Percentiles rank a stretch among this genome's conserved stretches.
Evolutionary conservation across 2,329 filamentous ascomycete species (phyloP).

Genomic region (Gaeumannomyces tritici): DNA sequence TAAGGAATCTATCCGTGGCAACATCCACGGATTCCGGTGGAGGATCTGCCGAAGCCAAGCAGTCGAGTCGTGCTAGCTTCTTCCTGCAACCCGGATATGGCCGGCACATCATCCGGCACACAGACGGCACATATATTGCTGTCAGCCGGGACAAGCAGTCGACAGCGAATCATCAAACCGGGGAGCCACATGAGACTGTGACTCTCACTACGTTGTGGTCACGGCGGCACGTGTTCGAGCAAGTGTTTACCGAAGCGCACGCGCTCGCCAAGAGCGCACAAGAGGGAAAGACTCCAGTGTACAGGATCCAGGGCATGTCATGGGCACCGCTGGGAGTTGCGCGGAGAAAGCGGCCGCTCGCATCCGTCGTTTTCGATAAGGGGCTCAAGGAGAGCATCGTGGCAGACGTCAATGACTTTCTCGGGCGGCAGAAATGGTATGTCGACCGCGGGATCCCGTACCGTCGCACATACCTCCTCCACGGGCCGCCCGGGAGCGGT

Average conservation of each 20-base stretch:
- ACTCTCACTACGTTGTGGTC: constrained; percentile 87
- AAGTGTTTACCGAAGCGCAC: constrained; percentile 82
- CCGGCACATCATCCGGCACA: constrained; percentile 77
- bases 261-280: constrained; percentile 66
- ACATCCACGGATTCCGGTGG: constrained; percentile 39
- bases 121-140: constrained; percentile 69
- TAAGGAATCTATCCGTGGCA: constrained; percentile 49
- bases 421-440: constrained; percentile 76
- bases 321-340: constrained; percentile 82
- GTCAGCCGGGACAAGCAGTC: constrained; percentile 80
- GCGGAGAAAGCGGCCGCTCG: constrained; percentile 75
- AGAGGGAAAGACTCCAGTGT: constrained; percentile 90
- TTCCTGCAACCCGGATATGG: constrained; percentile 87
- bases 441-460: constrained; percentile 92
- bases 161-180: constrained; percentile 71
- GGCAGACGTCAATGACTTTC: constrained; percentile 72
- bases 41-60: constrained; percentile 47
- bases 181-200: constrained; percentile 88
- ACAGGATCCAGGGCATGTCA: constrained; percentile 72
- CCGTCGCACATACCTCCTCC: constrained; percentile 77
- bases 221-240: constrained; percentile 80
- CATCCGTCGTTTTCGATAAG: constrained; percentile 76
- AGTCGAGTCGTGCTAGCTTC: constrained; percentile 65
- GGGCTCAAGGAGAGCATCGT: constrained; percentile 78
- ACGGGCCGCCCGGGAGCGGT: constrained; percentile 82